Evolutionary conservation across 2,329 filamentous ascomycete genomes (phyloP).

Genomic region (Amylocarpus encephaloides): DNA sequence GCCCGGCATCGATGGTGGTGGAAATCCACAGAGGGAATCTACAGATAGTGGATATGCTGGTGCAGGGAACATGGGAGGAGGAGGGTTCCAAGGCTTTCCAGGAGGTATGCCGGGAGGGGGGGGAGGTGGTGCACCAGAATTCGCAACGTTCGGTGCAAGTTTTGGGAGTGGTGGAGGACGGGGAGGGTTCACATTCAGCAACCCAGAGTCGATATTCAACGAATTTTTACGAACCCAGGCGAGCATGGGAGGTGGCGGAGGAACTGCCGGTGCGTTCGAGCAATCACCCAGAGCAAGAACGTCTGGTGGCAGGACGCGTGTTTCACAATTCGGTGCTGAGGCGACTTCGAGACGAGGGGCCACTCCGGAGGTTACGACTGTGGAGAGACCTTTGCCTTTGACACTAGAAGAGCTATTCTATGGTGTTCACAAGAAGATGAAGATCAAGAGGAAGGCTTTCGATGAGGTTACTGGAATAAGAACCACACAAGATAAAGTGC

Average conservation of each 20-base stretch:
- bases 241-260: constrained; percentile 36
- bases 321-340: constrained; percentile 35
- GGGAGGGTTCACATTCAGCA: constrained; percentile 73
- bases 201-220: constrained; percentile 76
- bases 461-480: constrained; percentile 76
- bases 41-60: constrained; percentile 54
- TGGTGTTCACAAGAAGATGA: constrained; percentile 92
- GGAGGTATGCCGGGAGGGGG: constrained; percentile 49
- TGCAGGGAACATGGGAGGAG: constrained; percentile 49
- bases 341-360: constrained; percentile 37
- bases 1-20: constrained; percentile 83
- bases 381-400: constrained; percentile 76
- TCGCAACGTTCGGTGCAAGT: constrained; percentile 45
- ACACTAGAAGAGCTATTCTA: constrained; percentile 83
- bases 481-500: constrained; percentile 77
- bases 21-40: constrained; percentile 52
- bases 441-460: constrained; percentile 94
- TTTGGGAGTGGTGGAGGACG: constrained; percentile 39
- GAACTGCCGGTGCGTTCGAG: constrained; percentile 48
- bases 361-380: constrained; percentile 82
- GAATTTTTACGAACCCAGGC: constrained; percentile 65
- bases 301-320: constrained; percentile 40
- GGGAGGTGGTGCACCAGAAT: constrained; percentile 38
- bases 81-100: constrained; percentile 41
- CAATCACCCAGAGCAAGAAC: constrained; percentile 31